Evolutionary conservation across 768 basidiomycete species (phyloP).

Genomic region (Lentinula lateritia): DNA sequence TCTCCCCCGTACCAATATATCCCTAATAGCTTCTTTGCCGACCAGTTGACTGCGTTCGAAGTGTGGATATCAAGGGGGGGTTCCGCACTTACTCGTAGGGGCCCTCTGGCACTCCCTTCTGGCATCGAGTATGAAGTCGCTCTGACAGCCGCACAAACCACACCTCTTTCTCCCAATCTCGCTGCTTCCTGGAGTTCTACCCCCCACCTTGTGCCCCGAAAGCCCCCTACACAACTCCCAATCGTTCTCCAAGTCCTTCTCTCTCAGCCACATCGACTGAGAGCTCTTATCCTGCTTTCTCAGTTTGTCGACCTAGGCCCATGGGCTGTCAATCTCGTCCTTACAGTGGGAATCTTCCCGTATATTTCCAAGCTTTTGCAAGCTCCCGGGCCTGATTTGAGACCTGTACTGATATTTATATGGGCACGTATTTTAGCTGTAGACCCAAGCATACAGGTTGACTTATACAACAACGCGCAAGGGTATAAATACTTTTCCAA

Average conservation of each 20-base stretch:
- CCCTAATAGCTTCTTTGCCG: slow-evolving; percentile 89
- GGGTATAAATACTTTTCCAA: slow-evolving; percentile 85
- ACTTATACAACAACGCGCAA: slow-evolving; percentile 74
- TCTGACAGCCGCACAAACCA: not conserved
- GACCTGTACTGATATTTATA: slow-evolving; percentile 96
- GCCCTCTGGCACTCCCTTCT: slow-evolving; percentile 64
- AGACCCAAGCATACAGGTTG: slow-evolving; percentile 88
- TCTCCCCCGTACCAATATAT: slow-evolving; percentile 63
- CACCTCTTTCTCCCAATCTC: slow-evolving; percentile 6
- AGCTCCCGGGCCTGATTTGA: slow-evolving; percentile 91
- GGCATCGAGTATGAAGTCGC: not conserved
- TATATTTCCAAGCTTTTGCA: slow-evolving; percentile 96
- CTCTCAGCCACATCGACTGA: slow-evolving; percentile 91
- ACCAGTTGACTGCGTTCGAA: slow-evolving; percentile 95
- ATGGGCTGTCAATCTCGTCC: slow-evolving; percentile 95
- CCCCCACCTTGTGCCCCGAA: slow-evolving; percentile 67
- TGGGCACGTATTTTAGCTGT: slow-evolving; percentile 98
- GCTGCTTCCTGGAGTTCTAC: not conserved
- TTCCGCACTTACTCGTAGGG: slow-evolving; percentile 72
- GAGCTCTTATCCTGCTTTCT: slow-evolving; percentile 91
- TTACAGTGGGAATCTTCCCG: slow-evolving; percentile 97
- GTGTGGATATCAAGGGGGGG: slow-evolving; percentile 97
- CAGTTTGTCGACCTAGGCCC: slow-evolving; percentile 98
- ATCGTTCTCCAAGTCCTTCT: slow-evolving; percentile 96
- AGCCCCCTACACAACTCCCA: slow-evolving; percentile 94